These are phyloP conservation scores for Sugiyamaella smithiae DNA, from an alignment of 805 yeast species.

Conservation along the genomic window DNA sequence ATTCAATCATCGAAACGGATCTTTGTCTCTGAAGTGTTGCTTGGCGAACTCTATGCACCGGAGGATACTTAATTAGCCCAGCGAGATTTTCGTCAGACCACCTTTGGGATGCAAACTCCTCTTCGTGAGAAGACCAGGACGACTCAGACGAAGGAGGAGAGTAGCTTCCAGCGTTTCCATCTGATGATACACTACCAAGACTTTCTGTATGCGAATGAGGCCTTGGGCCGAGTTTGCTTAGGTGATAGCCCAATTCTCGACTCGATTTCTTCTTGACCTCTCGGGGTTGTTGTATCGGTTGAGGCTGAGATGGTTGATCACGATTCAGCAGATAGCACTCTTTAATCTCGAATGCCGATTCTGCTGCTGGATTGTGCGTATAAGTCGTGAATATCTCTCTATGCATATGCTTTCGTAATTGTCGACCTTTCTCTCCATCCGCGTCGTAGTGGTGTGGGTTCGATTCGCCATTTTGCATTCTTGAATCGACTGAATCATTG, in stretches of 20 bases:
- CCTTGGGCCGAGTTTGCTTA: slow-evolving; percentile 5
- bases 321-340: slow-evolving; percentile 22
- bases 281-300: too few relatives aligned
- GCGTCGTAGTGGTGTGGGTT: neutral
- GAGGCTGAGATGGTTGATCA: slow-evolving; percentile 13
- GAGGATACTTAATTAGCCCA: slow-evolving; percentile 7
- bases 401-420: slow-evolving; percentile 25
- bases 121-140: slow-evolving; percentile 14
- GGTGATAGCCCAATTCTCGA: slow-evolving; percentile 3
- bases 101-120: slow-evolving; percentile 10
- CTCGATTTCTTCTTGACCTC: neutral
- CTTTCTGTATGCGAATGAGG: slow-evolving; percentile 6
- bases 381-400: slow-evolving; percentile 29
- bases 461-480: neutral
- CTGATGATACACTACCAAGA: slow-evolving; percentile 2
- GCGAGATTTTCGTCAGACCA: slow-evolving; percentile 10
- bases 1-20: neutral
- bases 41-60: neutral
- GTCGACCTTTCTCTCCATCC: neutral
- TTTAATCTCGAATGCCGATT: slow-evolving; percentile 7
- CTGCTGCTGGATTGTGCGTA: slow-evolving; percentile 16
- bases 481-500: neutral
- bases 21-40: neutral
- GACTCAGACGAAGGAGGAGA: slow-evolving; percentile 17
- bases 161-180: slow-evolving; percentile 1